Evolutionary conservation across 1,139 yeast genomes (phyloP).

Genomic region (Blastobotrys proliferans): DNA sequence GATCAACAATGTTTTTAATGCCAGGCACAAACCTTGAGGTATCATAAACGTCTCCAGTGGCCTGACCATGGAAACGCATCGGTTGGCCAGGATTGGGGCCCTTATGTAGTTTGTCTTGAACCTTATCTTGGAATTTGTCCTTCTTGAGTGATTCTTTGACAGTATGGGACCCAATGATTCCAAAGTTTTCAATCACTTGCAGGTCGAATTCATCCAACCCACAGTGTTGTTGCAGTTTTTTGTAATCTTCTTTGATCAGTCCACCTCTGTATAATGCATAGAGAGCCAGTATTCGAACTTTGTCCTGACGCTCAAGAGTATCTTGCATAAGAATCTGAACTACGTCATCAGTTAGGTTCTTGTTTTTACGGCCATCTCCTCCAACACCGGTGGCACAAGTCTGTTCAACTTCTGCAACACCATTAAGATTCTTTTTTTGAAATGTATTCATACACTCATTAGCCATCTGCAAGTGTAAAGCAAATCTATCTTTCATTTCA

Average conservation of each 20-base stretch:
- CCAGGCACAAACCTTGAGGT: conserved; percentile 79
- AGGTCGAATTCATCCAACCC: conserved; percentile 59
- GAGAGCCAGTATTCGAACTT: conserved; percentile 68
- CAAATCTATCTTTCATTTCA: conserved; percentile 37
- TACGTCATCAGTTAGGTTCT: conserved; percentile 63
- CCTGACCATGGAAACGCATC: conserved; percentile 29
- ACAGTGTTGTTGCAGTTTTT: conserved; percentile 65
- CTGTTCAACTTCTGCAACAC: conserved; percentile 45
- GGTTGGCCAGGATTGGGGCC: conserved; percentile 9
- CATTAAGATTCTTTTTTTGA: conserved; percentile 30
- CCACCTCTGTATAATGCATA: conserved; percentile 88
- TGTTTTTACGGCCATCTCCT: conserved; percentile 63
- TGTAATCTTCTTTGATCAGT: conserved; percentile 65
- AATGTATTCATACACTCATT: conserved; percentile 39
- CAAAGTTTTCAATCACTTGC: conserved; percentile 60
- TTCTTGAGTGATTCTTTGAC: conserved; percentile 45
- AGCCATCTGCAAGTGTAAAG: conserved; percentile 39
- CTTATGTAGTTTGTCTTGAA: conserved; percentile 25
- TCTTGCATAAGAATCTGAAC: conserved; percentile 51
- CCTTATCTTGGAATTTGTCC: too few species aligned
- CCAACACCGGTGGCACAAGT: conserved; percentile 71
- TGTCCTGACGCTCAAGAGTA: conserved; percentile 52
- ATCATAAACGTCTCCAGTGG: conserved; percentile 64
- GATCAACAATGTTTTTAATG: conserved; percentile 53
- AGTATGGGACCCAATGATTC: conserved; percentile 61